These are phyloP conservation scores for Turnera subulata DNA, from an alignment of 345 rosid genomes.

Conservation along the genomic window DNA sequence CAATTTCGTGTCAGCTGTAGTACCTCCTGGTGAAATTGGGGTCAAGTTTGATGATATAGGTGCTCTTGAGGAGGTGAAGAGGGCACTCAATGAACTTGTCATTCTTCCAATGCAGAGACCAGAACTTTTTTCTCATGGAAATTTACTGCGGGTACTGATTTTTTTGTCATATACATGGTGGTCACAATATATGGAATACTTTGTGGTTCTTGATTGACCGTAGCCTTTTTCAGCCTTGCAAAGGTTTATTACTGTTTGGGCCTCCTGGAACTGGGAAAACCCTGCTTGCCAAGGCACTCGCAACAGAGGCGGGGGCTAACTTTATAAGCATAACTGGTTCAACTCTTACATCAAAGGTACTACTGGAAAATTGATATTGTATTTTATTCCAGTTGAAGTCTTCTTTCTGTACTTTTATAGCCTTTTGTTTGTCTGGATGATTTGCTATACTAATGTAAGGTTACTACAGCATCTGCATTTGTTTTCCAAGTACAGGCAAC, in stretches of 20 bases:
- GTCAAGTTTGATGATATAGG: constrained; percentile 90
- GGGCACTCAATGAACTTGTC: constrained; percentile 86
- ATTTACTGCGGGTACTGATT: constrained; percentile 71
- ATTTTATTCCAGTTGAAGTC: not conserved
- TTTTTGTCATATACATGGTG: constrained; percentile 5
- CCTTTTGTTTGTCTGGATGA: not conserved
- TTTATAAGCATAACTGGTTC: constrained; percentile 98
- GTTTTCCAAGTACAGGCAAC: not conserved
- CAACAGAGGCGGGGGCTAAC: constrained; percentile 97
- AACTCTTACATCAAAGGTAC: constrained; percentile 92
- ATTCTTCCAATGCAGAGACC: constrained; percentile 99
- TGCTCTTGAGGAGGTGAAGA: constrained; percentile 96
- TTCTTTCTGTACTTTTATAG: too few relatives aligned
- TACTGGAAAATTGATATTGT: constrained; percentile 4
- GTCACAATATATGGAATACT: not conserved
- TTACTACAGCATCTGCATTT: not conserved
- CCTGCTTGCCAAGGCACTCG: constrained; percentile 92
- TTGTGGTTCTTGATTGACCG: constrained; percentile 10
- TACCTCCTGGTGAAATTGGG: constrained; percentile 91
- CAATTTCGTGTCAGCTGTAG: constrained; percentile 86
- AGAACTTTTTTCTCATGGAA: constrained; percentile 85
- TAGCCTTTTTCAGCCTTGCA: constrained; percentile 69
- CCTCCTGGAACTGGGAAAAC: constrained; percentile 99
- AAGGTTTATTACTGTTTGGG: constrained; percentile 96
- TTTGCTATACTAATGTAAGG: not conserved